Percentiles rank a stretch among this genome's conserved stretches.
Evolutionary conservation across 2,329 filamentous ascomycete species (phyloP).

Genomic region (Sclerotinia trifoliorum): DNA sequence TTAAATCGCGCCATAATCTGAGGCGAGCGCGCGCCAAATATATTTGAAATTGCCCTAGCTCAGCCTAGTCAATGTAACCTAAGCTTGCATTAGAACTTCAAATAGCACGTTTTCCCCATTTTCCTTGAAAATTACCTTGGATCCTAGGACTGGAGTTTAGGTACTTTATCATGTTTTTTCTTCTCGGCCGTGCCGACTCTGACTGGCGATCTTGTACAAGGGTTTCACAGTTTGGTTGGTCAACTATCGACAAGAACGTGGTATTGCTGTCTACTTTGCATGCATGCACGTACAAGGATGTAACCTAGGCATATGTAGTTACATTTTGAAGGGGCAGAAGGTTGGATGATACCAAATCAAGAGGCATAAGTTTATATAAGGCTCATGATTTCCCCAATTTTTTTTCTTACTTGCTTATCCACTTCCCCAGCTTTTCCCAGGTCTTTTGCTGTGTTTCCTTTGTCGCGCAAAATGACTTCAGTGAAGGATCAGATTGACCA

Average conservation of each 20-base stretch:
- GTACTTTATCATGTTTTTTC: background rate
- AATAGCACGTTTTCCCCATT: background rate
- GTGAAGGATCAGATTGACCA: conserved; percentile 2
- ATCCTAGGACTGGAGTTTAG: background rate
- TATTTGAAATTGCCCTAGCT: background rate
- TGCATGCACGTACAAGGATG: conserved; percentile 1
- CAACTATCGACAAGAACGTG: background rate
- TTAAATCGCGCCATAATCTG: background rate
- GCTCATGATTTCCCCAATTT: background rate
- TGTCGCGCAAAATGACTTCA: conserved; percentile 14
- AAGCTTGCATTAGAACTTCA: background rate
- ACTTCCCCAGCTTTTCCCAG: background rate
- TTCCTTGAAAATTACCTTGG: background rate
- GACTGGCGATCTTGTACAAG: background rate
- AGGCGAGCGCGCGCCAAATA: conserved; percentile 2
- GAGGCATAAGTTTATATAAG: conserved; percentile 15
- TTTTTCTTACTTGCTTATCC: too few species aligned
- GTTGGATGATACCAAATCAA: conserved; percentile 1
- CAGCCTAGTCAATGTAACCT: background rate
- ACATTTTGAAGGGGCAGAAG: background rate
- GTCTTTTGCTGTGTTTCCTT: background rate
- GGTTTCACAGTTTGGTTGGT: background rate
- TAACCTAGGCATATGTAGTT: conserved; percentile 5
- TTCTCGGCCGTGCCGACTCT: background rate
- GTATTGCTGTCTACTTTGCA: background rate